Percentiles rank a stretch among this genome's conserved stretches.
Evolutionary conservation across 1,284 basidiomycete genomes (phyloP).

Genomic region (Chiua sp.): DNA sequence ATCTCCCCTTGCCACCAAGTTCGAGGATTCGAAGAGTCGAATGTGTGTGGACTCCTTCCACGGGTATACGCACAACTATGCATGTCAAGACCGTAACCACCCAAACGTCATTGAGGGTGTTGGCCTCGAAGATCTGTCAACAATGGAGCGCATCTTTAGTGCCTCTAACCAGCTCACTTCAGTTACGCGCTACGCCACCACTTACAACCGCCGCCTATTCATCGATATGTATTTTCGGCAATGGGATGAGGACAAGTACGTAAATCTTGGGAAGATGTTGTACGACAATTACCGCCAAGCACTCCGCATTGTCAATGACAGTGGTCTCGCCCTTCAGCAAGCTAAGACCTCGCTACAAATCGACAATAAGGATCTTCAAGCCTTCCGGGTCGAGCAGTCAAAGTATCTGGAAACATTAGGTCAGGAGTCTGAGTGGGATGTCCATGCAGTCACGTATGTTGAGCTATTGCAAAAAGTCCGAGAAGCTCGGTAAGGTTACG

Average conservation of each 20-base stretch:
- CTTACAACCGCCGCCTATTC: neutral
- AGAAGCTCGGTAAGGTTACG: neutral
- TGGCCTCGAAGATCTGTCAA: neutral
- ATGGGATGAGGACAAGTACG: slow-evolving; percentile 12
- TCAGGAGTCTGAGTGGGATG: neutral
- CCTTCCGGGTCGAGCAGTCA: neutral
- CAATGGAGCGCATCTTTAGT: neutral
- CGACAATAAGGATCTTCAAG: neutral
- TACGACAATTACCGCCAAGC: slow-evolving; percentile 34
- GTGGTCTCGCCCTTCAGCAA: neutral
- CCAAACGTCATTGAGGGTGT: neutral
- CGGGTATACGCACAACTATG: neutral
- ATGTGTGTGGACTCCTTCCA: neutral
- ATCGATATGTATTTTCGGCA: slow-evolving; percentile 9
- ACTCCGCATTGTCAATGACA: slow-evolving; percentile 3
- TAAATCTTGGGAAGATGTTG: slow-evolving; percentile 25
- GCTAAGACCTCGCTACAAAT: neutral
- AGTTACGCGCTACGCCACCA: neutral
- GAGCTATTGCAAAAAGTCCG: neutral
- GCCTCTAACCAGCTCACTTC: neutral
- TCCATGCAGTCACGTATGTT: neutral
- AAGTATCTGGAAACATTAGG: neutral
- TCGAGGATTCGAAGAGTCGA: neutral
- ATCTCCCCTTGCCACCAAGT: neutral
- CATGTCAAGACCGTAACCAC: neutral